Conservation (phyloP, 139 green algal species). For the Chlorella sp. region DNA sequence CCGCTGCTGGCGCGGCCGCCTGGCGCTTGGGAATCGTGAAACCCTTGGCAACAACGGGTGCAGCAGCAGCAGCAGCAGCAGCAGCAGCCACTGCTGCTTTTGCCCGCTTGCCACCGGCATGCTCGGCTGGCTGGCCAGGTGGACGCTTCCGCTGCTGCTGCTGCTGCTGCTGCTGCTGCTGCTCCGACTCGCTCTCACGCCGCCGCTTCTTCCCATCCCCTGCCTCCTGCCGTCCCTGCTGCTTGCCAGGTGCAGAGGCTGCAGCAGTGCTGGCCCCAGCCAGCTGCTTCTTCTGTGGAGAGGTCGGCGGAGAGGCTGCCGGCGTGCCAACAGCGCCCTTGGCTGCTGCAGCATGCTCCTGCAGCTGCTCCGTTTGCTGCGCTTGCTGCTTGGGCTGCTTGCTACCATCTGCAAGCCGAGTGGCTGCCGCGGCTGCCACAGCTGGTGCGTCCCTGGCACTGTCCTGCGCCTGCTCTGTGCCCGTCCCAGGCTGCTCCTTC, state of each 20-base stretch:
- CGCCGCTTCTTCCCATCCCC: not conserved
- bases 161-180: not conserved
- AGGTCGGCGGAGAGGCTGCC: not conserved
- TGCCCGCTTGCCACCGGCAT: not conserved
- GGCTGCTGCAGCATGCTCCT: not conserved
- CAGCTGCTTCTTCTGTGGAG: not conserved
- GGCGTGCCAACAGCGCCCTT: not conserved
- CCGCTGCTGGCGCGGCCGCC: not conserved
- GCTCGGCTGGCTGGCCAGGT: not conserved
- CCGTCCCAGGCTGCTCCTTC: not conserved
- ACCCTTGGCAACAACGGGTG: not conserved
- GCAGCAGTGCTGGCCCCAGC: not conserved
- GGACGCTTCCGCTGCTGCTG: not conserved
- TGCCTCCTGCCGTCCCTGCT: not conserved
- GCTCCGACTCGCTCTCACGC: not conserved
- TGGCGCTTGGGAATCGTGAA: conserved; percentile 26
- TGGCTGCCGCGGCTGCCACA: too few relatives aligned
- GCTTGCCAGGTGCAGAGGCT: not conserved
- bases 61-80: not conserved
- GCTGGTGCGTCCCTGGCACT: too few relatives aligned
- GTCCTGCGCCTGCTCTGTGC: not conserved
- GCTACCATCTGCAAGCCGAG: not conserved
- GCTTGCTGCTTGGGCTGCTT: not conserved
- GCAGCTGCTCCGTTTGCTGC: not conserved
- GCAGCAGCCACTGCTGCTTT: not conserved